Evolutionary conservation across 768 basidiomycete species (phyloP).

Genomic region (Scleroderma citrinum): DNA sequence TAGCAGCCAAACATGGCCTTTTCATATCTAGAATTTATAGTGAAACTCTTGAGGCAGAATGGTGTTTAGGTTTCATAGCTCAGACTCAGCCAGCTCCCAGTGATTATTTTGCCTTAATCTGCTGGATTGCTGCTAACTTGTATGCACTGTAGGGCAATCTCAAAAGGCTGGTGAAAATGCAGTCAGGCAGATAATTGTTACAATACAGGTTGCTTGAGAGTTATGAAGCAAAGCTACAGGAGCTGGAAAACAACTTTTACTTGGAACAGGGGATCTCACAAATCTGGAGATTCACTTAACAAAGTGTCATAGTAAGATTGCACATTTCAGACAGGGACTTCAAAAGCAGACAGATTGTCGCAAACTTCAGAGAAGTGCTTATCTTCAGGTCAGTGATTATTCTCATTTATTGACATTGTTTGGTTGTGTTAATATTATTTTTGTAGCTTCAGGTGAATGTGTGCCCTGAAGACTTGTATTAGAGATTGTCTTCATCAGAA

Average conservation of each 20-base stretch:
- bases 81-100: slow-evolving; percentile 14
- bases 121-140: background rate
- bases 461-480: no score
- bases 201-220: background rate
- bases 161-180: background rate
- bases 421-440: no score
- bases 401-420: no score
- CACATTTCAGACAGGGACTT: background rate
- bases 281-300: background rate
- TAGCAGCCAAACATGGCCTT: background rate
- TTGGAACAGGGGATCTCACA: background rate
- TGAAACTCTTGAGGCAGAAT: slow-evolving; percentile 5
- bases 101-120: no score
- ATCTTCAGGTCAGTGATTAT: background rate
- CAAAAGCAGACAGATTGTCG: background rate
- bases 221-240: background rate
- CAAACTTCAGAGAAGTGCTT: slow-evolving; percentile 10
- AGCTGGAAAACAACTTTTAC: slow-evolving; percentile 3
- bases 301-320: background rate
- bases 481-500: no score
- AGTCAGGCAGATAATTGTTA: background rate
- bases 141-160: background rate
- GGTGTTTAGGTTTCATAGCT: slow-evolving; percentile 14
- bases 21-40: background rate
- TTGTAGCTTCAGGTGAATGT: no score